Evolutionary conservation across 768 basidiomycete species (phyloP).

Genomic region (Mycena crocata): DNA sequence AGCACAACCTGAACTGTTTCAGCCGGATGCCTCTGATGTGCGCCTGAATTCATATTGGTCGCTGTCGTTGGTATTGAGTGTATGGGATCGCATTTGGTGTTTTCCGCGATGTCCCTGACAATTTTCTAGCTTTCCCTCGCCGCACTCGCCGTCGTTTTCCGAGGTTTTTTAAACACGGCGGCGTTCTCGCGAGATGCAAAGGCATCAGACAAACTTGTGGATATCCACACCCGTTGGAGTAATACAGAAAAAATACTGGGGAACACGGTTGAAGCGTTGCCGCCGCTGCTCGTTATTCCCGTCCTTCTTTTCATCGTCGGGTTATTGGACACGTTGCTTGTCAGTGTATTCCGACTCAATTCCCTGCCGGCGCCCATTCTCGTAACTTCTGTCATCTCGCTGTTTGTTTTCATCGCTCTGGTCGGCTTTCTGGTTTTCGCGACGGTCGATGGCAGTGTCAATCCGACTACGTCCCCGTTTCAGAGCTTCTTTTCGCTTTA

Average conservation of each 20-base stretch:
- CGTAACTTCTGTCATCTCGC: background rate
- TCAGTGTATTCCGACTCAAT: background rate
- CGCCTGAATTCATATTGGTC: constrained; percentile 23
- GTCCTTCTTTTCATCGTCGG: constrained; percentile 26
- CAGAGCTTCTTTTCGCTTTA: background rate
- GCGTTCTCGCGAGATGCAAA: constrained; percentile 2
- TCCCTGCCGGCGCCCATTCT: background rate
- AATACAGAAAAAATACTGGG: constrained; percentile 14
- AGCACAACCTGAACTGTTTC: background rate
- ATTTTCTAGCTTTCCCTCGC: constrained; percentile 17
- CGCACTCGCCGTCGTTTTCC: constrained; percentile 22
- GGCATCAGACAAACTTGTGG: constrained; percentile 1
- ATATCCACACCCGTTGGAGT: constrained; percentile 20
- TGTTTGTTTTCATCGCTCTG: background rate
- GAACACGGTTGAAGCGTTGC: constrained; percentile 4
- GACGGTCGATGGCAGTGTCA: background rate
- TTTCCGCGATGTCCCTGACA: too few relatives aligned
- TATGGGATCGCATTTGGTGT: background rate
- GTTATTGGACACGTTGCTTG: constrained; percentile 15
- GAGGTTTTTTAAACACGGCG: constrained; percentile 13
- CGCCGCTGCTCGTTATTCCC: constrained; percentile 14
- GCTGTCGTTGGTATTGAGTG: constrained; percentile 27
- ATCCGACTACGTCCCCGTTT: constrained; percentile 1
- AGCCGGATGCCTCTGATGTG: constrained; percentile 2
- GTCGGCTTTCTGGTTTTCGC: background rate